Evolutionary conservation across 768 basidiomycete species (phyloP), one percentile per base, ranked within the genome.

Genomic region (Collybia nuda): DNA sequence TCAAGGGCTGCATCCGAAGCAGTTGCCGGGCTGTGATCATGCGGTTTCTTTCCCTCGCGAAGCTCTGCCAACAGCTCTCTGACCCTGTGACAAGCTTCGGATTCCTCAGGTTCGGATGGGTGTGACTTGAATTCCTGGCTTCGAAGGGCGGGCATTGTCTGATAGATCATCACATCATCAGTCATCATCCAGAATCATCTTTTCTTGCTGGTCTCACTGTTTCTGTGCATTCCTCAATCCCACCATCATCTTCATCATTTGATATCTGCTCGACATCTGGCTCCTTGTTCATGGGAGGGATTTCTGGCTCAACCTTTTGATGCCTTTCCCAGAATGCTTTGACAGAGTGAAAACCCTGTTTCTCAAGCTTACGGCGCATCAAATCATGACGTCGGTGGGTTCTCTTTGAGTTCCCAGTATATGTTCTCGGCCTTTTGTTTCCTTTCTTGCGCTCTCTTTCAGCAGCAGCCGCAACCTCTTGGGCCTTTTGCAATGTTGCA

Each of bases 1-100:
- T 42, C 19, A 6, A 42, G 40, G 2, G 38, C 40, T 2, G 7
- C 19, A n/a, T 41, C 40, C 6, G 40, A 42, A 21, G 40, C 3
- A 0, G 43, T 29, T 12, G 24, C 43, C 22, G 26, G 28, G 17
- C 23, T 51, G 18, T 40, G 15, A 18, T 45, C 49, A 7, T 18
- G n/a, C 8, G 21, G 40, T n/a, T 32, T 28, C 17, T 37, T 18
- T 7, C 35, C 28, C n/a, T 37, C 23, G 23, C 28, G 41, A 29
- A 50, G 49, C 38, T 48, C 26, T 22, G 17, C 17, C 48, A 51
- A 18, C 40, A 36, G 23, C 24, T 52, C 44, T 14, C 8, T n/a
- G 17, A 44, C 14, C 17, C 14, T 18, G 18, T 17, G 7, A 23
- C 19, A 26, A 48, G 45, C 17, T 6, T 44, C 43, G 28, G 23